These are phyloP conservation scores for Rhodotorula sp. DNA, from an alignment of 1,284 basidiomycete species.

Conservation along the genomic window DNA sequence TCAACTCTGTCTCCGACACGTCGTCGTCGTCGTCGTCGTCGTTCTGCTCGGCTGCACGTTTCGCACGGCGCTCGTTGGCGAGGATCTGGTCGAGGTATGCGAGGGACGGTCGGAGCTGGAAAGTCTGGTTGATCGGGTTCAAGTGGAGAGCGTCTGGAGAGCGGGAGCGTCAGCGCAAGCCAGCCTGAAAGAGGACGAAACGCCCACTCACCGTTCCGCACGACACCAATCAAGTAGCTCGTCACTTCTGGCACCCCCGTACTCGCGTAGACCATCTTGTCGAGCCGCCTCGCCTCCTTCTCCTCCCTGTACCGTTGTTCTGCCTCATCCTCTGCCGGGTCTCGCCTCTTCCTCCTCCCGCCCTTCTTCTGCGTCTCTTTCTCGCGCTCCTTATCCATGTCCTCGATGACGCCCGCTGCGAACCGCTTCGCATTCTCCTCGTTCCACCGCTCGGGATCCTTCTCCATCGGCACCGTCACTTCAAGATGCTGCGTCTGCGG, in stretches of 20 bases:
- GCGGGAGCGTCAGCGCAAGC: background rate
- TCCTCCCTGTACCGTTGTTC: constrained; percentile 29
- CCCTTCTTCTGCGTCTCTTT: constrained; percentile 20
- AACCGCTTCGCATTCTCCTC: constrained; percentile 42
- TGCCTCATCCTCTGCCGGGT: constrained; percentile 29
- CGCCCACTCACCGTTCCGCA: constrained; percentile 41
- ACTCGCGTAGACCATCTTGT: constrained; percentile 42
- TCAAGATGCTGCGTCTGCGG: constrained; percentile 43
- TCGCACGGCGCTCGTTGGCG: constrained; percentile 37
- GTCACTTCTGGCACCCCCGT: constrained; percentile 46
- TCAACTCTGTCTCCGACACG: constrained; percentile 43
- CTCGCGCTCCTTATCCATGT: constrained; percentile 27
- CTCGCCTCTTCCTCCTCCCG: constrained; percentile 11
- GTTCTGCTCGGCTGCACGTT: constrained; percentile 35
- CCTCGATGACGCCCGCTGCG: constrained; percentile 41
- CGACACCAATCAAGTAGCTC: constrained; percentile 45
- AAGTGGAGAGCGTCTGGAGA: constrained; percentile 45
- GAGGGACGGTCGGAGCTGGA: constrained; percentile 46
- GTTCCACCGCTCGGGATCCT: constrained; percentile 42
- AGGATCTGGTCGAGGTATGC: constrained; percentile 46
- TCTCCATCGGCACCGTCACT: constrained; percentile 45
- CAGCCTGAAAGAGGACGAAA: background rate
- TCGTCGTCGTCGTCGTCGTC: constrained; percentile 43
- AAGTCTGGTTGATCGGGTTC: constrained; percentile 45
- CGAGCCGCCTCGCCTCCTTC: constrained; percentile 35